phyloP scores from a whole-genome alignment of 805 yeast species.

The Saturnispora kantuleensis region DNA sequence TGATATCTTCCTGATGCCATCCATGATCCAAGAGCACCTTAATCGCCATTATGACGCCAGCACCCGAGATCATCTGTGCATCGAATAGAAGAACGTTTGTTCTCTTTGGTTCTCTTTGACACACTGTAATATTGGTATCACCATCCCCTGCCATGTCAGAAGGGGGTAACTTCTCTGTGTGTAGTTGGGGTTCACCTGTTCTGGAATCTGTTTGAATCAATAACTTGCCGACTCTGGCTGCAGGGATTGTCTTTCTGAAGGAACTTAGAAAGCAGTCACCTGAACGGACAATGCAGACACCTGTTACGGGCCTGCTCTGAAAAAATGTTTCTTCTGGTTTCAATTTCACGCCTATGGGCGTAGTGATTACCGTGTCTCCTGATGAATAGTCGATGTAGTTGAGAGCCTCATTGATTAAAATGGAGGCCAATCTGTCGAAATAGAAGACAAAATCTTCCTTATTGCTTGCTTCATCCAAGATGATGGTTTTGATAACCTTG shows the following conservation, averaged over 20 bases:
- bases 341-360: conserved; percentile 30
- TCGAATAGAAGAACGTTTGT: conserved; percentile 58
- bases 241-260: conserved; percentile 66
- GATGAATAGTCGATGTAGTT: conserved; percentile 40
- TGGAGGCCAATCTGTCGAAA: conserved; percentile 71
- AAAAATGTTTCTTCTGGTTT: conserved; percentile 18
- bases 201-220: conserved; percentile 78
- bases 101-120: background rate
- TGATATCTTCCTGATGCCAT: conserved; percentile 49
- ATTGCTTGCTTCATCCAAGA: conserved; percentile 44
- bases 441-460: conserved; percentile 78
- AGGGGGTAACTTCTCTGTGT: conserved; percentile 63
- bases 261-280: conserved; percentile 90
- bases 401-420: conserved; percentile 59
- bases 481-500: conserved; percentile 58
- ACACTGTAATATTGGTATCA: background rate
- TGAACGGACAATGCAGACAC: conserved; percentile 75
- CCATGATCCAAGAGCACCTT: conserved; percentile 81
- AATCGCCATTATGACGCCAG: conserved; percentile 90
- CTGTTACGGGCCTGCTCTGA: conserved; percentile 44
- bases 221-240: conserved; percentile 69
- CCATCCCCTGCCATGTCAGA: conserved; percentile 12
- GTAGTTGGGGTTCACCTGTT: conserved; percentile 93
- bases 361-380: conserved; percentile 22
- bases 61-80: conserved; percentile 85